Percentiles rank a stretch among this genome's conserved stretches.
Evolutionary conservation across 139 green algal species (phyloP).

Genomic region (Chlamydomonas applanata): DNA sequence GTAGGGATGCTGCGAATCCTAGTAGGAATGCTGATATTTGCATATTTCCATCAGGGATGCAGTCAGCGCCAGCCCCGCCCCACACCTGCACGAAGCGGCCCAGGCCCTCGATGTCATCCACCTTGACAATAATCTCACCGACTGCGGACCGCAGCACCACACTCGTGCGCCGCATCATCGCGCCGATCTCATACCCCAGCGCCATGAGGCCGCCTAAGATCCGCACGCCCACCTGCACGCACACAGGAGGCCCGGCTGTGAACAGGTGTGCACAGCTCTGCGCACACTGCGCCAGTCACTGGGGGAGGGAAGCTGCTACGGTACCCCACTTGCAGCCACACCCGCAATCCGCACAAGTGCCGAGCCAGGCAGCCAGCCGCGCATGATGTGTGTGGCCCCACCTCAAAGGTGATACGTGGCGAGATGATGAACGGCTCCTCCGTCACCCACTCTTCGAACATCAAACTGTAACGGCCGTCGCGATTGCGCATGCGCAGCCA

Average conservation of each 20-base stretch:
- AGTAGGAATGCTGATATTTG: no score
- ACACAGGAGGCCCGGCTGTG: not conserved
- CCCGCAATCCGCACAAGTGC: no score
- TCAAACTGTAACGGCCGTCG: constrained; percentile 93
- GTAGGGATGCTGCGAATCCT: no score
- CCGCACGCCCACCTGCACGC: constrained; percentile 67
- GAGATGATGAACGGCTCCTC: constrained; percentile 95
- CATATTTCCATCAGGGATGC: no score
- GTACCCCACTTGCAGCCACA: not conserved
- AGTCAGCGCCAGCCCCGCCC: no score
- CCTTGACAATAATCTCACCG: constrained; percentile 67
- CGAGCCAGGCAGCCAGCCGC: no score
- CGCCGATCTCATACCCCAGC: constrained; percentile 95
- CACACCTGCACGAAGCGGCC: constrained; percentile 63
- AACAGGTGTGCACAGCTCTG: not conserved
- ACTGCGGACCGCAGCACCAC: not conserved
- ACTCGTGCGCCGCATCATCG: constrained; percentile 66
- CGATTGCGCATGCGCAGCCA: constrained; percentile 98
- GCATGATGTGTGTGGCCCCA: no score
- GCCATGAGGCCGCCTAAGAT: constrained; percentile 96
- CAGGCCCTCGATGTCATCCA: constrained; percentile 78
- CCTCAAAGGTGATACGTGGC: constrained; percentile 92
- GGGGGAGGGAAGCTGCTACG: not conserved
- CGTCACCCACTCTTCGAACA: constrained; percentile 98
- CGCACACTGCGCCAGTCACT: not conserved